Conservation (phyloP, 179 eudicot species). For the Beta macrorhiza region DNA sequence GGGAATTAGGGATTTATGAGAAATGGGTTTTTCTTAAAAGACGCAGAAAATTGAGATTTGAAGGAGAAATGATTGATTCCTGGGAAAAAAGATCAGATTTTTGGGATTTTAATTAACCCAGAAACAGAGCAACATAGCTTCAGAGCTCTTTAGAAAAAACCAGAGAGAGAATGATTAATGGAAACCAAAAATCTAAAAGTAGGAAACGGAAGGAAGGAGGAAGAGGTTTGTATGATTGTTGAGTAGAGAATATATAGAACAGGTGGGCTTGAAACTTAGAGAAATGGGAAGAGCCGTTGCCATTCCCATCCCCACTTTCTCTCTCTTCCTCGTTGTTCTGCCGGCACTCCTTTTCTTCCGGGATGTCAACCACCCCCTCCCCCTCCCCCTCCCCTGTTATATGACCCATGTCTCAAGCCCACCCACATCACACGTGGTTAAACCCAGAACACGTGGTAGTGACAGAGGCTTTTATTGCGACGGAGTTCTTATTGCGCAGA, state of each 20-base stretch:
- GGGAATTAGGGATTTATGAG: not conserved
- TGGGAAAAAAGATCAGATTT: not conserved
- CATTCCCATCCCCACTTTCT: too few species aligned
- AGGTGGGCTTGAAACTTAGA: slow-evolving; percentile 19
- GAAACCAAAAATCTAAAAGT: slow-evolving; percentile 1
- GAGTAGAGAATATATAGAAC: slow-evolving; percentile 38
- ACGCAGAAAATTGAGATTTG: not conserved
- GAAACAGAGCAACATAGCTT: slow-evolving; percentile 28
- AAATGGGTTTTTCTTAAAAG: slow-evolving; percentile 19
- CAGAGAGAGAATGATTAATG: slow-evolving; percentile 7
- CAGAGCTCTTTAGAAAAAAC: slow-evolving; percentile 7
- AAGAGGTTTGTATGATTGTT: not conserved
- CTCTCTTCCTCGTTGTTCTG: too few species aligned
- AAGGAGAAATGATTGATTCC: not conserved
- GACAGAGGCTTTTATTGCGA: too few species aligned
- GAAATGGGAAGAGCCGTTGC: not conserved
- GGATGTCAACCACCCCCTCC: too few species aligned
- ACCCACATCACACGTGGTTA: too few species aligned
- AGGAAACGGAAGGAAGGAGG: slow-evolving; percentile 15
- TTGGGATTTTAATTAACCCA: slow-evolving; percentile 11
- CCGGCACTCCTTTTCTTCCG: too few species aligned
- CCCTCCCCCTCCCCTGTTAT: too few species aligned
- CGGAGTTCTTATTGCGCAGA: too few species aligned
- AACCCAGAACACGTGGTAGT: too few species aligned
- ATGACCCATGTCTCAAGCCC: too few species aligned